These are phyloP conservation scores for Hypoxylon sp. DNA, from an alignment of 2,329 filamentous ascomycete species.

Conservation along the genomic window DNA sequence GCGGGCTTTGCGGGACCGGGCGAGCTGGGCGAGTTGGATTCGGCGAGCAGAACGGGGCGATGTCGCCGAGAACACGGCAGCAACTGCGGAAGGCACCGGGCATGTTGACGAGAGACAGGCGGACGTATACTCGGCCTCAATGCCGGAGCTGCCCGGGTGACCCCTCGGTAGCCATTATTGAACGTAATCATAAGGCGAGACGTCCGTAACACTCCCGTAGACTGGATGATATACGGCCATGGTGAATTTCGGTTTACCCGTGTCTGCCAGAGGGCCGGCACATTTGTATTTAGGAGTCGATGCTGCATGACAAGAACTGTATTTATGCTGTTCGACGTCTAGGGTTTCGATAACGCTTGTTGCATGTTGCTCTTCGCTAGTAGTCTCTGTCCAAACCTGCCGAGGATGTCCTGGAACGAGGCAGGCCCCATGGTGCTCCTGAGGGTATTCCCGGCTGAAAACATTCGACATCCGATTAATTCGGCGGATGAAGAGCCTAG, in stretches of 20 bases:
- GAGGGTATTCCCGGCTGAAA: conserved; percentile 25
- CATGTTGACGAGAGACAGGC: conserved; percentile 4
- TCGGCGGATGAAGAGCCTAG: conserved; percentile 33
- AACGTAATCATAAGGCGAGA: conserved; percentile 3
- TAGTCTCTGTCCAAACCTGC: conserved; percentile 32
- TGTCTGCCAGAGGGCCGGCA: conserved; percentile 14
- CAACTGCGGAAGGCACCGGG: too few species aligned
- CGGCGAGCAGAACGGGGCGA: too few species aligned
- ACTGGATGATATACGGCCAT: conserved; percentile 25
- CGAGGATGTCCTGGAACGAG: conserved; percentile 23
- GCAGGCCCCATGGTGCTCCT: conserved; percentile 3
- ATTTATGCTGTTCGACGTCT: conserved; percentile 30
- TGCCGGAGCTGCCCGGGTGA: conserved; percentile 11
- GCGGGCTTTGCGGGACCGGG: too few species aligned
- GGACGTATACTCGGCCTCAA: conserved; percentile 5
- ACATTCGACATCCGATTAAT: conserved; percentile 30
- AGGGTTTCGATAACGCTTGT: conserved; percentile 22
- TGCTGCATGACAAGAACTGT: conserved; percentile 16
- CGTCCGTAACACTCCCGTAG: conserved; percentile 8
- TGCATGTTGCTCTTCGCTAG: conserved; percentile 32
- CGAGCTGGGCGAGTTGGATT: too few species aligned
- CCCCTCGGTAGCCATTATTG: conserved; percentile 17
- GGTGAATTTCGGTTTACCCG: conserved; percentile 14
- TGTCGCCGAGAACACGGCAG: too few species aligned
- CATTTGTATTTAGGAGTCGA: conserved; percentile 25